Conservation (phyloP, 1,284 basidiomycete species). For the Cerioporus squamosus region DNA sequence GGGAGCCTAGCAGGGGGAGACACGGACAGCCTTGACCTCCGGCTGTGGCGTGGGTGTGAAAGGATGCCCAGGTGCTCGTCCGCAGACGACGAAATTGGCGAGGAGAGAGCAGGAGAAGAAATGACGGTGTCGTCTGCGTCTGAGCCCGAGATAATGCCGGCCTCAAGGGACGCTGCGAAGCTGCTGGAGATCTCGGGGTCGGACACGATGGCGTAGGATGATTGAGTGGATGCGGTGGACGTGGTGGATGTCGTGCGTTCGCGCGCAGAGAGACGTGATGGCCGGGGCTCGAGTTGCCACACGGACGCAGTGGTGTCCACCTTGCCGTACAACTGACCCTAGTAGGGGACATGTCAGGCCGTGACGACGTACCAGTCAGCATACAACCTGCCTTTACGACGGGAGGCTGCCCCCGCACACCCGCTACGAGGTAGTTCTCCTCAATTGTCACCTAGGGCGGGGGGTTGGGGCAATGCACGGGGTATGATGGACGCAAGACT, state of each 20-base stretch:
- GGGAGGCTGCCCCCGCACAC: slow-evolving; percentile 67
- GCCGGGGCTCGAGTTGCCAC: slow-evolving; percentile 78
- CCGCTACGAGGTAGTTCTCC: slow-evolving; percentile 68
- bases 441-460: slow-evolving; percentile 70
- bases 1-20: slow-evolving; percentile 57
- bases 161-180: slow-evolving; percentile 78
- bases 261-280: slow-evolving; percentile 52
- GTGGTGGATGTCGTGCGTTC: slow-evolving; percentile 75
- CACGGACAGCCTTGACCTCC: slow-evolving; percentile 25
- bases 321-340: slow-evolving; percentile 74
- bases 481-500: slow-evolving; percentile 31
- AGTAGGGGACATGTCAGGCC: slow-evolving; percentile 2
- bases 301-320: slow-evolving; percentile 65
- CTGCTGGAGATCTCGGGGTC: slow-evolving; percentile 81
- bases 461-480: slow-evolving; percentile 1
- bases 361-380: slow-evolving; percentile 15
- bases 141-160: slow-evolving; percentile 56
- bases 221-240: slow-evolving; percentile 74
- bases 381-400: slow-evolving; percentile 58
- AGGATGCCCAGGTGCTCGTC: slow-evolving; percentile 44
- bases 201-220: slow-evolving; percentile 77
- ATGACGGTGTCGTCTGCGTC: slow-evolving; percentile 63
- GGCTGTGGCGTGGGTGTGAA: slow-evolving; percentile 16
- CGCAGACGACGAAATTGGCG: slow-evolving; percentile 58
- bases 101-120: slow-evolving; percentile 60